A percentile compares a stretch with the other conserved stretches of the same genome.
phyloP scores from a whole-genome alignment of 2,329 filamentous ascomycete species.

The Pyrenochaeta sp. region DNA sequence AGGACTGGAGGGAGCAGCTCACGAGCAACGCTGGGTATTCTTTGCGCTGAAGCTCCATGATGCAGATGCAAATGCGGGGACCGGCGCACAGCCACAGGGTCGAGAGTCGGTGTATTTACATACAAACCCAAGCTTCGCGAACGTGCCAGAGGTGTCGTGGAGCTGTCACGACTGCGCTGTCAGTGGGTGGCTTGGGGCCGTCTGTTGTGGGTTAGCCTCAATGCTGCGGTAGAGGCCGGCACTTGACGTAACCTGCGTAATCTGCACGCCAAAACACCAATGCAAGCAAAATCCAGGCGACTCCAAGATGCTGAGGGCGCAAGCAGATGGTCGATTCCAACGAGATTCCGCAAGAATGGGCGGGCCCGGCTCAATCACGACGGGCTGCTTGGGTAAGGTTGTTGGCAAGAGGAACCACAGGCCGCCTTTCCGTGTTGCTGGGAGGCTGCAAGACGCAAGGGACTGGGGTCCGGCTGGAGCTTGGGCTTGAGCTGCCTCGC shows the following conservation, averaged over 20 bases:
- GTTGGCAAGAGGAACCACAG: too few species aligned
- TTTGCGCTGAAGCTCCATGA: conserved; percentile 74
- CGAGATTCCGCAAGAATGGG: neutral
- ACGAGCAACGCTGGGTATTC: conserved; percentile 97
- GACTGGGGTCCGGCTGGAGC: too few species aligned
- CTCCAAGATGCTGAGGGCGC: neutral
- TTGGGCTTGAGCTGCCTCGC: too few species aligned
- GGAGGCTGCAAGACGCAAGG: too few species aligned
- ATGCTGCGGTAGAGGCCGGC: conserved; percentile 11
- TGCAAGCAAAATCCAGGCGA: neutral
- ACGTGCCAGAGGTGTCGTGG: conserved; percentile 37
- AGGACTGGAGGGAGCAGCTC: conserved; percentile 42
- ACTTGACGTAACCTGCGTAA: conserved; percentile 28
- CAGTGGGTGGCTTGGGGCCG: conserved; percentile 33
- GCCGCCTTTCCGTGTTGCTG: too few species aligned
- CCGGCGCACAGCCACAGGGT: conserved; percentile 37
- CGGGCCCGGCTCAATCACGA: neutral
- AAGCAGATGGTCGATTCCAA: too few species aligned
- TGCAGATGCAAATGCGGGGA: conserved; percentile 23
- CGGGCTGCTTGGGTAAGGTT: neutral
- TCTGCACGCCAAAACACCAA: neutral
- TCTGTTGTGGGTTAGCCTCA: conserved; percentile 29
- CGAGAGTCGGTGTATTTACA: conserved; percentile 34
- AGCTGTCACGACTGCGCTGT: conserved; percentile 43
- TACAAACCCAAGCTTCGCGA: conserved; percentile 33